Percentiles rank a stretch among this genome's conserved stretches.
phyloP scores from a whole-genome alignment of 192 early-diverging fungal species.

The Mortierella claussenii region DNA sequence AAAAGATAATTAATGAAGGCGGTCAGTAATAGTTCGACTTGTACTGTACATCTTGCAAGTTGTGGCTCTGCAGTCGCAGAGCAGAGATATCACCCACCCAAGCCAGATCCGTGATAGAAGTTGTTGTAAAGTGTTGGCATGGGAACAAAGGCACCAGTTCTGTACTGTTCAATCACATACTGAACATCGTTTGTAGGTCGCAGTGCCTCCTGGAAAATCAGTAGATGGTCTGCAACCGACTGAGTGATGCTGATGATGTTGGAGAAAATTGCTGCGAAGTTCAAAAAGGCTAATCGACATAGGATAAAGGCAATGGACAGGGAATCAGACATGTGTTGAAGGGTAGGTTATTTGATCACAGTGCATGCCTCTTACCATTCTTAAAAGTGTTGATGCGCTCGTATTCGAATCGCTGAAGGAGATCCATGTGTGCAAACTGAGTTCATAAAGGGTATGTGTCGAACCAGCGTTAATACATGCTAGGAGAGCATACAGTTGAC shows the following conservation, averaged over 20 bases:
- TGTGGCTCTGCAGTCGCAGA: too few species aligned
- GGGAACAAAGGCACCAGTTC: slow-evolving; percentile 73
- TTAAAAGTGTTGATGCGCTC: slow-evolving; percentile 62
- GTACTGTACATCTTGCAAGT: neutral
- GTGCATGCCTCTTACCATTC: slow-evolving; percentile 44
- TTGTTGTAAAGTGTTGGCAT: slow-evolving; percentile 78
- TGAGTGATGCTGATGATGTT: slow-evolving; percentile 60
- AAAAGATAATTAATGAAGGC: neutral
- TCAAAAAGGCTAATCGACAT: slow-evolving; percentile 51
- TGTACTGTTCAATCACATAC: slow-evolving; percentile 80
- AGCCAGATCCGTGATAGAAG: slow-evolving; percentile 71
- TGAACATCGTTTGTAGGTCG: slow-evolving; percentile 82
- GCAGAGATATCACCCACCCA: slow-evolving; percentile 52
- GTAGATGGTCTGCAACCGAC: slow-evolving; percentile 67
- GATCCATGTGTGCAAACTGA: slow-evolving; percentile 64
- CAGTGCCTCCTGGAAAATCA: slow-evolving; percentile 73
- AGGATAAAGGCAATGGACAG: neutral
- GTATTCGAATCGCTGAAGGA: slow-evolving; percentile 61
- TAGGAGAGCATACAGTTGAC: too few species aligned
- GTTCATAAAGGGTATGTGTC: too few species aligned
- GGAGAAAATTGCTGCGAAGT: slow-evolving; percentile 61
- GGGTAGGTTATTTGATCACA: neutral
- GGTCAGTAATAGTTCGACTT: neutral
- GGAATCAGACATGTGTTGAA: neutral
- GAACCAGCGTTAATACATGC: too few species aligned